These are phyloP conservation scores for Scheffersomyces ergatensis DNA, from an alignment of 805 yeast genomes.

Conservation along the genomic window DNA sequence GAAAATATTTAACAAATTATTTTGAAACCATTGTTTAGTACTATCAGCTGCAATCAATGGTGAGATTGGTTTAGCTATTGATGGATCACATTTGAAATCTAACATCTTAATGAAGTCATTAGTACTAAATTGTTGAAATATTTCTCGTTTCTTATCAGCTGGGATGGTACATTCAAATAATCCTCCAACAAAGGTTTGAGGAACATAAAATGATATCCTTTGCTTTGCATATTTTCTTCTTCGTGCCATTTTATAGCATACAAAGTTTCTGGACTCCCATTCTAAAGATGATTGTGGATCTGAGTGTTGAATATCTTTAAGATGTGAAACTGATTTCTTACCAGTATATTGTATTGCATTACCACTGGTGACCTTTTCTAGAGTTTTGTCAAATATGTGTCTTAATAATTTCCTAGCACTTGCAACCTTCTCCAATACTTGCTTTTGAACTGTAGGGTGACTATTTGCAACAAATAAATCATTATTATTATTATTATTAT, in stretches of 20 bases:
- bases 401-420: constrained; percentile 4
- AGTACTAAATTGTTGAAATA: constrained; percentile 14
- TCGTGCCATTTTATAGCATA: constrained; percentile 58
- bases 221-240: constrained; percentile 50
- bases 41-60: constrained; percentile 63
- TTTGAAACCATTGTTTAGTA: constrained; percentile 44
- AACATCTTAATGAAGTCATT: constrained; percentile 13
- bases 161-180: constrained; percentile 50
- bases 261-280: constrained; percentile 25
- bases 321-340: constrained; percentile 11
- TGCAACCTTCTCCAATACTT: background rate
- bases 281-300: constrained; percentile 18
- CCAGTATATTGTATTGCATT: constrained; percentile 20
- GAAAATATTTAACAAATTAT: constrained; percentile 12
- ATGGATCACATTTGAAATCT: constrained; percentile 31
- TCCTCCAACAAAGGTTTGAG: constrained; percentile 64
- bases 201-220: constrained; percentile 46
- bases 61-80: constrained; percentile 41
- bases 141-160: constrained; percentile 16
- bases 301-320: constrained; percentile 12
- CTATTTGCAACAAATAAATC: too few species aligned
- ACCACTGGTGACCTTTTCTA: constrained; percentile 15
- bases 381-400: constrained; percentile 13
- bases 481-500: too few species aligned
- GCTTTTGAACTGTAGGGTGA: background rate